These are phyloP conservation scores for Solanum gandarillasii DNA, from an alignment of 257 asterid species.

Conservation along the genomic window DNA sequence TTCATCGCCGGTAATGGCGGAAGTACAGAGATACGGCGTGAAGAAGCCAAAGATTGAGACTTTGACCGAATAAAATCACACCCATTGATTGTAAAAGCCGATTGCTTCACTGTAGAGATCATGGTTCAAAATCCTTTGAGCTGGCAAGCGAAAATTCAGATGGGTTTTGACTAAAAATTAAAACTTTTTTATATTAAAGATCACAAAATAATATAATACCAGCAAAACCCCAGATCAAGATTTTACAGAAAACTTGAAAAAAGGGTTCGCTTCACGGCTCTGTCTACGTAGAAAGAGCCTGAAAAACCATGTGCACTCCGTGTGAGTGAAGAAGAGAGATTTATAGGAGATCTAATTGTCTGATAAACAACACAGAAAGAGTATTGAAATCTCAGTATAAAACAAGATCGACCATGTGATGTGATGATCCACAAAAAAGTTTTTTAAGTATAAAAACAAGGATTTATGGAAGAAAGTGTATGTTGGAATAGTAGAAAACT, in stretches of 20 bases:
- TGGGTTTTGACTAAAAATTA: not conserved
- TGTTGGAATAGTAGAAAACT: not conserved
- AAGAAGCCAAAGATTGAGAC: not conserved
- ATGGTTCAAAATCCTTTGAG: constrained; percentile 12
- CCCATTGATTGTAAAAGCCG: constrained; percentile 18
- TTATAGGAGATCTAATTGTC: not conserved
- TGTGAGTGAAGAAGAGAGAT: not conserved
- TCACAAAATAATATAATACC: not conserved
- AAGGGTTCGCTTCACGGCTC: not conserved
- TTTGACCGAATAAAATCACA: constrained; percentile 28
- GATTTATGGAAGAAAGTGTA: not conserved
- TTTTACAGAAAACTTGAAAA: not conserved
- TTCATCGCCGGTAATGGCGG: constrained; percentile 19
- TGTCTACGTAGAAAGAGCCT: not conserved
- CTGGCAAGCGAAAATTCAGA: not conserved
- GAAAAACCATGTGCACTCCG: not conserved
- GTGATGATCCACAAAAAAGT: not conserved
- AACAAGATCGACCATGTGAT: not conserved
- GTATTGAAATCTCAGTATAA: not conserved
- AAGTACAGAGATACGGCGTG: constrained; percentile 5
- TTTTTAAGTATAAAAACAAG: no score
- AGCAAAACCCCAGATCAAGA: constrained; percentile 3
- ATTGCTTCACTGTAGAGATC: constrained; percentile 60
- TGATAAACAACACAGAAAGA: not conserved
- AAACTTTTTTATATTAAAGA: not conserved